Percentiles rank a stretch among this genome's conserved stretches.
Conservation (phyloP, 345 rosid genomes). For the Raphanus raphanistrum region DNA sequence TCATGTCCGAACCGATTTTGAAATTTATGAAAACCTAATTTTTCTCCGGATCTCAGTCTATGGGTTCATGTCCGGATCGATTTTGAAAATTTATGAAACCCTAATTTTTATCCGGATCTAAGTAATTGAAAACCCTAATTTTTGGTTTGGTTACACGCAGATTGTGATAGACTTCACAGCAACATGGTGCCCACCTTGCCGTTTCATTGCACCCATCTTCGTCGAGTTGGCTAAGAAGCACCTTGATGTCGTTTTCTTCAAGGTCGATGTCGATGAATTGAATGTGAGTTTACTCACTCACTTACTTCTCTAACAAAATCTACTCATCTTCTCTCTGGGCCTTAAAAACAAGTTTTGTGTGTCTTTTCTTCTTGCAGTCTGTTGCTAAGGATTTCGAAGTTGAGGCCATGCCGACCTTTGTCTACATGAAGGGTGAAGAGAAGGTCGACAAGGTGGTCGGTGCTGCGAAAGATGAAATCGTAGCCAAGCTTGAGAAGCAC, state of each 20-base stretch:
- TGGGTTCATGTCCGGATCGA: no score
- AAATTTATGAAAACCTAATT: background rate
- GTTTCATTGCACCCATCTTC: constrained; percentile 63
- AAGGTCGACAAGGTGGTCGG: constrained; percentile 60
- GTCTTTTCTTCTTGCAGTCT: constrained; percentile 38
- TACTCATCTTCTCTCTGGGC: background rate
- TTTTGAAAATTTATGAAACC: background rate
- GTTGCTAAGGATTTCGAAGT: constrained; percentile 63
- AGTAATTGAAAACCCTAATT: no score
- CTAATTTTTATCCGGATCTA: background rate
- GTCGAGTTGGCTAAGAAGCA: constrained; percentile 54
- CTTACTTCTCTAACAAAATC: background rate
- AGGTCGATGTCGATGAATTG: constrained; percentile 75
- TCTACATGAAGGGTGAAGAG: constrained; percentile 59
- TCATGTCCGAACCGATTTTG: background rate
- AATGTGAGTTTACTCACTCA: constrained; percentile 27
- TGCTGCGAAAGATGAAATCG: constrained; percentile 62
- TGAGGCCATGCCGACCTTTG: constrained; percentile 78
- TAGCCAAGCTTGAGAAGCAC: constrained; percentile 51
- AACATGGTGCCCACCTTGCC: constrained; percentile 81
- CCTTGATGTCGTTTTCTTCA: constrained; percentile 53
- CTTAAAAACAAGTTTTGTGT: background rate
- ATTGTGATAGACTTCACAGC: constrained; percentile 77
- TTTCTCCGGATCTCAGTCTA: background rate
- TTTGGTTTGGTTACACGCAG: constrained; percentile 28